Base-by-base conservation (phyloP, 306 rosid genomes). In the Rubus parviflorus region DNA sequence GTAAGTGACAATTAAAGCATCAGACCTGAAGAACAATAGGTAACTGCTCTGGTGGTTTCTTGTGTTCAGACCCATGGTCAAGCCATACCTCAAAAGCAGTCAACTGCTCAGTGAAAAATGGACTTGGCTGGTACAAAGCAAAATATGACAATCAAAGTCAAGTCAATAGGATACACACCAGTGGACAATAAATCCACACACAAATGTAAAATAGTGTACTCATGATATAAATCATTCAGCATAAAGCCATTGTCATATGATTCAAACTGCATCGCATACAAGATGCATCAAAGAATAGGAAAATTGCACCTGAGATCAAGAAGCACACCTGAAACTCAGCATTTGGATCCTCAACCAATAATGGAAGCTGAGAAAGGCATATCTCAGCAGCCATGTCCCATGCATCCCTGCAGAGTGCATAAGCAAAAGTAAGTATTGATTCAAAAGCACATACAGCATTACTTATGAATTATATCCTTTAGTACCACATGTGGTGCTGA, bases 361-460 rank as follows among this genome's bases (percentile, higher is more conserved):
- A 83, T 42, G 99, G 97, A 85, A 93, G 99, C 85, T 96, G 99
- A 84, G 99, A 86, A 65, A 96, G 99, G 87, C 98, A 96, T 62
- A 96, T 91, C 87, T 96, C 99, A 81, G 98, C 99, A 81, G 98
- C 99, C 99, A 96, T 96, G 87, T 96, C 99, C 99, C 99, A 96
- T 17, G 99, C 99, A 88, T 96, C 99, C 99, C 99, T 96, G 87
- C 87, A 84, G 78, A 70, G 62, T 62, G 53, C 58, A 79, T 37
- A n/a, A 75, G 56, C 41, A 74, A 78, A 65, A 45, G 53, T 80
- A 81, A 46, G 37, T 64, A 78, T 60, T 54, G 62, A 71, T 69
- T 72, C 58, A 23, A 60, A 56, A 74, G 54, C 52, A 67, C 41
- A 57, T 35, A n/a, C 48, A 53, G 23, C 75, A 76, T 58, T 71